Percentiles rank a stretch among this genome's conserved stretches.
Conservation (phyloP, 2,329 filamentous ascomycete species). For the Calonectria crousiana region DNA sequence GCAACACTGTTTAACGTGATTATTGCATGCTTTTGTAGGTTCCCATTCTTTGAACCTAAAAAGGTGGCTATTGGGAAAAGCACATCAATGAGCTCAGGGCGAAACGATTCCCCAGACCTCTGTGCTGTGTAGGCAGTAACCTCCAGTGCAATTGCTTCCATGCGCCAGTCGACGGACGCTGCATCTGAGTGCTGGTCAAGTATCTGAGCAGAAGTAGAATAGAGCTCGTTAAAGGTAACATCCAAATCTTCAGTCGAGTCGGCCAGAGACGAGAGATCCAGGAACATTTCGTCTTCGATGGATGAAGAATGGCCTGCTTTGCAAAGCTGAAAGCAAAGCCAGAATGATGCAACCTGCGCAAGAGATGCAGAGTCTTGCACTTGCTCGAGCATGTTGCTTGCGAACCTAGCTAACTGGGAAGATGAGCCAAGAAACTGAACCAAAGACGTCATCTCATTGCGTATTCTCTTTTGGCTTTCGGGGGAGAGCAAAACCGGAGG, state of each 20-base stretch:
- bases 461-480: constrained; percentile 75
- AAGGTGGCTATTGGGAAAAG: constrained; percentile 93
- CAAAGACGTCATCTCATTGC: constrained; percentile 69
- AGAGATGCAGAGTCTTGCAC: constrained; percentile 69
- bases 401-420: constrained; percentile 70
- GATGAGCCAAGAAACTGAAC: constrained; percentile 67
- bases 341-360: constrained; percentile 78
- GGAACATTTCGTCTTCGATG: constrained; percentile 73
- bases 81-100: constrained; percentile 88
- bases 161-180: constrained; percentile 72
- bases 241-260: constrained; percentile 57
- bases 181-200: constrained; percentile 67
- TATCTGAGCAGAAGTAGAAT: constrained; percentile 74
- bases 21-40: constrained; percentile 84
- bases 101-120: constrained; percentile 75
- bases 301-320: constrained; percentile 66
- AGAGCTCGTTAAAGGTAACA: constrained; percentile 72
- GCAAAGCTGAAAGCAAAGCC: constrained; percentile 82
- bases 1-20: constrained; percentile 86
- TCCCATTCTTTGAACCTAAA: constrained; percentile 76
- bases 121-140: constrained; percentile 81
- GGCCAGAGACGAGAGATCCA: constrained; percentile 63
- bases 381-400: constrained; percentile 73
- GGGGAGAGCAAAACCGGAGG: constrained; percentile 72
- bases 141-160: constrained; percentile 85